Base-by-base conservation (phyloP, 768 basidiomycete species). In the Termitomyces sp. region DNA sequence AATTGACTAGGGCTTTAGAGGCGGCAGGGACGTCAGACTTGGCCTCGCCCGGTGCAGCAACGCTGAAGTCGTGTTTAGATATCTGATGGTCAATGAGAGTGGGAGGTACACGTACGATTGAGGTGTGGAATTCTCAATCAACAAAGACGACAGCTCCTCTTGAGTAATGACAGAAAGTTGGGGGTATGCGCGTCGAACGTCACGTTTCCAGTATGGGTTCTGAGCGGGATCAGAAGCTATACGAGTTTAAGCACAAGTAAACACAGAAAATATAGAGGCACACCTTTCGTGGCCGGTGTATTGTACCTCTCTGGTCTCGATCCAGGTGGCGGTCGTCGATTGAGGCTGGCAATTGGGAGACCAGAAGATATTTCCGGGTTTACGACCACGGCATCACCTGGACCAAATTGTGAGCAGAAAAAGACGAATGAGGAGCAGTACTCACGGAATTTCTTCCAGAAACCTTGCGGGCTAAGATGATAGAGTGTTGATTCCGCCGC, bases 191-290 rank as follows among this genome's bases (percentile, higher is more conserved):
- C 95, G 87, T 60, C 94, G 88, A 68, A 96, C 91, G 76, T 97
- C 95, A 63, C 95, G 91, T 75, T 96, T 96, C 89, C 90, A 96
- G 82, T 98, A 98, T 59, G 91, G 91, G 74, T 93, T 94, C 78
- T 92, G 83, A 36, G 92, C 92, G 42, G 84, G 84, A 75, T 94
- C 92, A 46, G 92, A 94, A 24, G 91, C 92, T 57, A 46, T 20
- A 18, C 49, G 8, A 32, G n/a, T 51, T 24, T 39, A 32, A 57
- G 58, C 42, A 46, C 35, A 42, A 39, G 24, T 32, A 7, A 16
- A 28, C 38, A 50, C 42, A 7, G 1, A 40, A 36, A 1, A 15
- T 7, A 15, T 9, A 6, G 24, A 13, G 5, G 22, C 67, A 66
- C 65, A 87, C 94, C 95, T 80, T 91, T 90, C 4, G 92, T 94